These are phyloP conservation scores for Eutypella sp. DNA, from an alignment of 2,329 filamentous ascomycete species.

Conservation along the genomic window DNA sequence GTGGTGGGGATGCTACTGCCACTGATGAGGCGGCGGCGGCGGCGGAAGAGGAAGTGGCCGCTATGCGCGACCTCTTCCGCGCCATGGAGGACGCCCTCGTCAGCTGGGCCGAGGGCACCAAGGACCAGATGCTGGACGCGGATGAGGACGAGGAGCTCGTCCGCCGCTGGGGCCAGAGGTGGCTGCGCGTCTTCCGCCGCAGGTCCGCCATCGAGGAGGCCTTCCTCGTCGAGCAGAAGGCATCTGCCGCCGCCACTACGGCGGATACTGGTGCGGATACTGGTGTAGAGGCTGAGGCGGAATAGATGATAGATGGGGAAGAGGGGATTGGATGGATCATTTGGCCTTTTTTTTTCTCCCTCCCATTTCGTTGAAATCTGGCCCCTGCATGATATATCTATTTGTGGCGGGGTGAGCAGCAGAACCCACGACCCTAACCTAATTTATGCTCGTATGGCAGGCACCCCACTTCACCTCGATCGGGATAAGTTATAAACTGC, in stretches of 20 bases:
- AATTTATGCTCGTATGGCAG: too few species aligned
- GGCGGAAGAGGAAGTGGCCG: conserved; percentile 57
- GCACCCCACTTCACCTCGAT: too few species aligned
- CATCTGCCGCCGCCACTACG: neutral
- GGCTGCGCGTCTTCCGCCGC: conserved; percentile 79
- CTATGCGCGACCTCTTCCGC: conserved; percentile 75
- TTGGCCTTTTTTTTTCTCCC: too few species aligned
- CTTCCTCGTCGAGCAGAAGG: conserved; percentile 20
- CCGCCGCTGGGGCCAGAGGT: conserved; percentile 75
- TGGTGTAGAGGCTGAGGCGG: too few species aligned
- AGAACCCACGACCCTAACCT: too few species aligned
- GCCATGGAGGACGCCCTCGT: conserved; percentile 73
- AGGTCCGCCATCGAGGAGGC: conserved; percentile 83
- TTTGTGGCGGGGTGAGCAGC: too few species aligned
- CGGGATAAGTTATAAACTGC: too few species aligned
- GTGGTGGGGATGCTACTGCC: conserved; percentile 10
- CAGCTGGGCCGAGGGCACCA: conserved; percentile 66
- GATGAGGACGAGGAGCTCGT: conserved; percentile 62
- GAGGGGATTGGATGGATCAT: too few species aligned
- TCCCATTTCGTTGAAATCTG: too few species aligned
- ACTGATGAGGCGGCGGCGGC: conserved; percentile 52
- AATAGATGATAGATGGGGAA: too few species aligned
- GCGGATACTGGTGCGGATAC: neutral
- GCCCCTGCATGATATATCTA: too few species aligned
- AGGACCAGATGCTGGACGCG: conserved; percentile 70